Evolutionary conservation across 2,329 filamentous ascomycete species (phyloP).

Genomic region (Penicillium sp.): DNA sequence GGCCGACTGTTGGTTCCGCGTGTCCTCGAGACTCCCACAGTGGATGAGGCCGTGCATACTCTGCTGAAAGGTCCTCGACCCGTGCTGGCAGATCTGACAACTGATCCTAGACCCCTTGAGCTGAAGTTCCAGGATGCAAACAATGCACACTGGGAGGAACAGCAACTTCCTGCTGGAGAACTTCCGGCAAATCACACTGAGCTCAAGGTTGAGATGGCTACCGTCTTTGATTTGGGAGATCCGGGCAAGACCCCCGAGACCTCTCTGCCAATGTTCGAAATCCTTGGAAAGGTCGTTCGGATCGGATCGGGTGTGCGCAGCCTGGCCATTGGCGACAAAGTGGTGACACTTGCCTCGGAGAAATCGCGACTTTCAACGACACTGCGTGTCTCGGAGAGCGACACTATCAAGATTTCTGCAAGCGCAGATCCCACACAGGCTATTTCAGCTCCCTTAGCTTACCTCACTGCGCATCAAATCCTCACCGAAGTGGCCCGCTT

Average conservation of each 20-base stretch:
- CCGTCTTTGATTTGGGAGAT: conserved; percentile 12
- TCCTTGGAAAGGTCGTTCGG: conserved; percentile 9
- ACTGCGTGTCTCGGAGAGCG: conserved; percentile 10
- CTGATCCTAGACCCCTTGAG: conserved; percentile 9
- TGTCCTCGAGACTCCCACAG: conserved; percentile 8
- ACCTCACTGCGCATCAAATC: conserved; percentile 14
- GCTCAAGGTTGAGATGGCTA: conserved; percentile 15
- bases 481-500: conserved; percentile 13
- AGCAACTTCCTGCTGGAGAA: not conserved
- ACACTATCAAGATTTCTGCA: conserved; percentile 13
- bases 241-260: conserved; percentile 9
- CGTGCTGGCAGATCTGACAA: conserved; percentile 5
- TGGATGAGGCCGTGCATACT: conserved; percentile 16
- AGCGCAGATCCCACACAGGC: conserved; percentile 6
- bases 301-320: conserved; percentile 11
- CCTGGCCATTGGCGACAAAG: conserved; percentile 14
- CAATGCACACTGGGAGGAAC: conserved; percentile 11
- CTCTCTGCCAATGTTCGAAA: conserved; percentile 14
- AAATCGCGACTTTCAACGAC: conserved; percentile 9
- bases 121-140: conserved; percentile 10
- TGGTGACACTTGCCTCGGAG: conserved; percentile 11
- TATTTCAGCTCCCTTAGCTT: conserved; percentile 15
- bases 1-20: conserved; percentile 13
- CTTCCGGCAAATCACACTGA: conserved; percentile 10
- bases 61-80: conserved; percentile 14